These are phyloP conservation scores for Yarrowia keelungensis DNA, from an alignment of 805 yeast genomes.

Conservation along the genomic window DNA sequence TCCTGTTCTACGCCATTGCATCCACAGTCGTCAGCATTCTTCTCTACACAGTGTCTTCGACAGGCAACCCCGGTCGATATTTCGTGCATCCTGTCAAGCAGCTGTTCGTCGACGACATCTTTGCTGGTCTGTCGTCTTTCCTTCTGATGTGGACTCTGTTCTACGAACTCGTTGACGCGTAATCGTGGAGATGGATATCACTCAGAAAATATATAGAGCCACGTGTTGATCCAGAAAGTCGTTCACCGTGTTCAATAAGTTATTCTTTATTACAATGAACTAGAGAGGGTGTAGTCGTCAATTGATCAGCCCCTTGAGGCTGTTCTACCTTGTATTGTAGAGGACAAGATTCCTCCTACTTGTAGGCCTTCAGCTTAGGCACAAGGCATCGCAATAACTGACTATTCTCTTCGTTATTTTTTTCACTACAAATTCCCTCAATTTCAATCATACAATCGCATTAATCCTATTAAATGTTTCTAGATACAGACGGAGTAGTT, in stretches of 20 bases:
- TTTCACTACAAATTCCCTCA: too few species aligned
- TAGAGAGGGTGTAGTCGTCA: too few species aligned
- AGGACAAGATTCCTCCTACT: too few species aligned
- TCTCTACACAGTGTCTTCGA: conserved; percentile 51
- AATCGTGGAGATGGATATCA: neutral
- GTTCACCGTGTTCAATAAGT: too few species aligned
- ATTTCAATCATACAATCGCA: neutral
- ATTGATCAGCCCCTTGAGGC: too few species aligned
- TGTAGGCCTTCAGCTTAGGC: too few species aligned
- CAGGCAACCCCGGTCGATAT: conserved; percentile 51
- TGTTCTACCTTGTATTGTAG: too few species aligned
- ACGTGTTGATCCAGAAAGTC: conserved; percentile 16
- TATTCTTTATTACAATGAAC: too few species aligned
- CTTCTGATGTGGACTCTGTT: conserved; percentile 67
- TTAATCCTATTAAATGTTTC: conserved; percentile 26
- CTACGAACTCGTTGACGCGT: conserved; percentile 56
- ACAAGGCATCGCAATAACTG: too few species aligned
- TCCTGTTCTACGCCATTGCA: conserved; percentile 54
- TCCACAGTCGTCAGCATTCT: conserved; percentile 50
- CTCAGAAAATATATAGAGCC: neutral
- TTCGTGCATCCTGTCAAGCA: conserved; percentile 54
- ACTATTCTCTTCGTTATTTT: too few species aligned
- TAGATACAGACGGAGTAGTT: conserved; percentile 46
- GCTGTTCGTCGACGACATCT: conserved; percentile 55
- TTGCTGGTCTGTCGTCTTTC: conserved; percentile 60